Base-by-base conservation (phyloP, 768 basidiomycete genomes). In the Xerocomus brunneocitrinus region DNA sequence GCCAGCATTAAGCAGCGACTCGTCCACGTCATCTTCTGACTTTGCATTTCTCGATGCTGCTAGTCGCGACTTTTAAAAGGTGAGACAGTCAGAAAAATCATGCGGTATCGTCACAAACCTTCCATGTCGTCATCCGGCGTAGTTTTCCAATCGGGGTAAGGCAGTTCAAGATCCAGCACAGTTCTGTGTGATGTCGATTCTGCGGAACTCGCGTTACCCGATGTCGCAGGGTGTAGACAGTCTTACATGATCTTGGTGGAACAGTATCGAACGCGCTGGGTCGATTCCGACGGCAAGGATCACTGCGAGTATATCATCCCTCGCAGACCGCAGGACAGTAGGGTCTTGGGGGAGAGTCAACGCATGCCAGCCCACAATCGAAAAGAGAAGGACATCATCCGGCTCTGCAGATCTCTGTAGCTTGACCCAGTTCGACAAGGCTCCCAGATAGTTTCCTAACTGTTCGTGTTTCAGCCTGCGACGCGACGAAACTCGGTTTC, bases 61-160 rank as follows among this genome's bases (percentile, higher is more conserved):
- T 4, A 95, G 72, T 54, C 89, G 83, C 9, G 87, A 81, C 91
- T 94, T 62, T 12, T 13, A 47, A 32, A 16, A 9, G 4, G 19
- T 62, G 45, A 56, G 52, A 25, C 22, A 19, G 19, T 34, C 9
- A 6, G 19, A 31, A 12, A 34, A 14, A n/a, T 43, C 7, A 32
- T 8, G 28, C 24, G 9, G 10, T 25, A 3, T 24, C 10, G 32
- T 9, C 14, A 55, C 74, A 28, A 54, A 89, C 92, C 82, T 98
- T 98, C 93, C 95, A 98, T 0, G 91, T 93, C 4, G 94, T 98
- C 95, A 98, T 97, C 40, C 94, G 72, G 38, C 84, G 81, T 9
- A 98, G 72, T 59, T 83, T 84, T 9, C 92, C 91, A 22, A 95
- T 76, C 0, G 92, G 85, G 0, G 91, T 87, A 31, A 93, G 71